These are phyloP conservation scores for Penicillium antarcticum DNA, from an alignment of 495 filamentous ascomycete genomes.

Conservation along the genomic window DNA sequence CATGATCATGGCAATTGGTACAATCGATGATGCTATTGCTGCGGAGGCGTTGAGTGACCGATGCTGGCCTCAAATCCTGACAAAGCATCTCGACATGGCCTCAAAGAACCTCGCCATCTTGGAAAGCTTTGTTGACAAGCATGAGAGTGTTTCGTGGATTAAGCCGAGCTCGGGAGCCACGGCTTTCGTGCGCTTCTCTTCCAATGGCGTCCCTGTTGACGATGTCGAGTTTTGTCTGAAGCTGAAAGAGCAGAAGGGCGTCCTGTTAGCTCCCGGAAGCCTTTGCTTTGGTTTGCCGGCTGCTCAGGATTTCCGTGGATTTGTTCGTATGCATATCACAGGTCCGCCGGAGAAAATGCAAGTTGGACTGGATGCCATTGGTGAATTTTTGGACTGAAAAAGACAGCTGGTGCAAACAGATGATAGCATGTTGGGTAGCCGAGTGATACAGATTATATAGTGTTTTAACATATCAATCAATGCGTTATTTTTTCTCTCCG, in stretches of 20 bases:
- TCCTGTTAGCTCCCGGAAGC: constrained; percentile 13
- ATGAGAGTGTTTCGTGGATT: constrained; percentile 2
- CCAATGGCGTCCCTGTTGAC: constrained; percentile 1
- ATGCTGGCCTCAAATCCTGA: constrained; percentile 3
- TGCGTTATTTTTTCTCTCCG: too few species aligned
- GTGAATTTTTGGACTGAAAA: not conserved
- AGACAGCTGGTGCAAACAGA: too few species aligned
- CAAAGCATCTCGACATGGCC: constrained; percentile 3
- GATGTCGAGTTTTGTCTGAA: constrained; percentile 11
- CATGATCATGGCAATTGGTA: constrained; percentile 4
- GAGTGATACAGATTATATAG: too few species aligned
- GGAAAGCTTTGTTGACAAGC: not conserved
- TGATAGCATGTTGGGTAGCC: too few species aligned
- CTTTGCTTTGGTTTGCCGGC: constrained; percentile 7
- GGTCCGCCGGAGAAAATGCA: constrained; percentile 1
- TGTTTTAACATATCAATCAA: too few species aligned
- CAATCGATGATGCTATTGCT: constrained; percentile 4
- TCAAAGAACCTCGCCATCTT: constrained; percentile 2
- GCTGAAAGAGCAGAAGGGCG: constrained; percentile 6
- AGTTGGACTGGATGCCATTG: constrained; percentile 3
- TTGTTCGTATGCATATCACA: constrained; percentile 13
- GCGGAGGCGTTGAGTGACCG: constrained; percentile 8
- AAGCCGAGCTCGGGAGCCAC: constrained; percentile 6
- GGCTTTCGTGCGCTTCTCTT: constrained; percentile 4
- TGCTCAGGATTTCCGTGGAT: constrained; percentile 8